phyloP scores from a whole-genome alignment of 345 rosid genomes.

The Reutealis trisperma region DNA sequence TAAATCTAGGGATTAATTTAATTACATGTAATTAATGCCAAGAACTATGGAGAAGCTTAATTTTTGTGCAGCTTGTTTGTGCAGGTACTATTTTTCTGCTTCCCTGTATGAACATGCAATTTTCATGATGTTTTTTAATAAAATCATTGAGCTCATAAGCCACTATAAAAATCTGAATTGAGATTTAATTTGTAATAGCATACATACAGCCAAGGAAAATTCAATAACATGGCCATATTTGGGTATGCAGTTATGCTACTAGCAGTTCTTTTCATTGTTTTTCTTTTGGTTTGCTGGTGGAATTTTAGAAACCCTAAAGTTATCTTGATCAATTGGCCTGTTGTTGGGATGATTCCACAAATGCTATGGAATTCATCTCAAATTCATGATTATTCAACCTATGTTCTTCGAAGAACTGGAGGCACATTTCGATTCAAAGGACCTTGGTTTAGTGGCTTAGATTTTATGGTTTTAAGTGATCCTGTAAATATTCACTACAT shows the following conservation, averaged over 20 bases:
- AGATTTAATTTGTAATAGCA: too few species aligned
- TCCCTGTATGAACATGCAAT: too few species aligned
- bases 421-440: slow-evolving; percentile 26
- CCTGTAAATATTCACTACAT: slow-evolving; percentile 20
- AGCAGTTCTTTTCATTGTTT: neutral
- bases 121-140: too few species aligned
- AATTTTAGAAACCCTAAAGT: neutral
- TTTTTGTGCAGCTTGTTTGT: too few species aligned
- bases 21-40: too few species aligned
- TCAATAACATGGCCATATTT: neutral
- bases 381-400: neutral
- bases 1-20: too few species aligned
- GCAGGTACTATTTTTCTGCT: too few species aligned
- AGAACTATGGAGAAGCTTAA: too few species aligned
- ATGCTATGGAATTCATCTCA: neutral
- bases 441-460: slow-evolving; percentile 20
- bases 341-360: slow-evolving; percentile 18
- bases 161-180: too few species aligned
- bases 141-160: too few species aligned
- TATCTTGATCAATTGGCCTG: slow-evolving; percentile 8
- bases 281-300: neutral
- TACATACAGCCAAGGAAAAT: too few species aligned
- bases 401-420: neutral
- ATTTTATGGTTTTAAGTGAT: slow-evolving; percentile 20
- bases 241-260: neutral